Conservation (phyloP, 768 basidiomycete species). For the Russula sp. region DNA sequence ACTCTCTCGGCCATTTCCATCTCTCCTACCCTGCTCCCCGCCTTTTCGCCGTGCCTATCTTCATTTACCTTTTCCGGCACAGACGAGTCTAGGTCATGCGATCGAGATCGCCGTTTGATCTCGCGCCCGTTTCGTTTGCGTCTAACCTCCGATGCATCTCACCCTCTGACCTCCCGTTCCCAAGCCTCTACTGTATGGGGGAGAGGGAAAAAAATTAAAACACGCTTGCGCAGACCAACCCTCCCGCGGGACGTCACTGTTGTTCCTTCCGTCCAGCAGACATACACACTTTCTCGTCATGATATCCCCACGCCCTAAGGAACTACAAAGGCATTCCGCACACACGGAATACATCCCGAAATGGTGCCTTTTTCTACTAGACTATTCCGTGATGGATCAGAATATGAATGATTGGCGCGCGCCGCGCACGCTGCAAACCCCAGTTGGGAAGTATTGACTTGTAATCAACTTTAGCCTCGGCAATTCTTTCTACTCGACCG, state of each 20-base stretch:
- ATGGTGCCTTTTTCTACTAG: conserved; percentile 22
- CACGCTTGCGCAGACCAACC: not conserved
- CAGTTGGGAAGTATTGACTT: not conserved
- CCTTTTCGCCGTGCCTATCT: conserved; percentile 26
- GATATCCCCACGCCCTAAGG: conserved; percentile 16
- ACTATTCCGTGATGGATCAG: conserved; percentile 26
- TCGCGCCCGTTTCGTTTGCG: conserved; percentile 10
- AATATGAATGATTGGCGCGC: conserved; percentile 24
- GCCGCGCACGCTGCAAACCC: not conserved
- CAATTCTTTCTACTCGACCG: conserved; percentile 13
- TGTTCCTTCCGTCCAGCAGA: conserved; percentile 20
- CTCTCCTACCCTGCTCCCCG: conserved; percentile 22
- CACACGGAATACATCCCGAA: conserved; percentile 18
- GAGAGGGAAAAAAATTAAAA: conserved; percentile 1
- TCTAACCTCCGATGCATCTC: conserved; percentile 21
- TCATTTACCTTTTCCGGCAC: conserved; percentile 19
- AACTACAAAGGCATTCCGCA: conserved; percentile 3
- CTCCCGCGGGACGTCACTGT: not conserved
- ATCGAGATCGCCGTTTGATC: conserved; percentile 29
- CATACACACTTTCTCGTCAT: not conserved
- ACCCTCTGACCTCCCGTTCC: conserved; percentile 15
- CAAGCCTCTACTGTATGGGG: not conserved
- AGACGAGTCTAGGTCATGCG: conserved; percentile 24
- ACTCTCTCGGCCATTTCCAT: conserved; percentile 23
- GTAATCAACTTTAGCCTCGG: conserved; percentile 13